Evolutionary conservation across 2,329 filamentous ascomycete genomes (phyloP).

Genomic region (Fusarium paranaense): DNA sequence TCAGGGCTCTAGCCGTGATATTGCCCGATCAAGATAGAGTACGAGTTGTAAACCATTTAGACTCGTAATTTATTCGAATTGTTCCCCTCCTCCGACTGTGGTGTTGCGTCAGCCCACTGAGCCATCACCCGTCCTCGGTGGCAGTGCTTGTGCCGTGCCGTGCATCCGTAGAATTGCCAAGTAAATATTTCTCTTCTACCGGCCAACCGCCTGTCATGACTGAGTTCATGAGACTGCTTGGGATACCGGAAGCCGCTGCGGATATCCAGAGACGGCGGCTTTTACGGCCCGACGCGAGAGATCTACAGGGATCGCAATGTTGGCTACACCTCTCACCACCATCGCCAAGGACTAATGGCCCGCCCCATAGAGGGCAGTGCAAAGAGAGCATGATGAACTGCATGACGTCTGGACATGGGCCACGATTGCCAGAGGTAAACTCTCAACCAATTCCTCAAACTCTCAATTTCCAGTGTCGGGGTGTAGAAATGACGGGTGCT

Average conservation of each 20-base stretch:
- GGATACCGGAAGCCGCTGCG: neutral
- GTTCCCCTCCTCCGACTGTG: neutral
- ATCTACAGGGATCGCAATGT: neutral
- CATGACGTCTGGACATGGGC: neutral
- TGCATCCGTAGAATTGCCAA: neutral
- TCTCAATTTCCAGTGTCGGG: neutral
- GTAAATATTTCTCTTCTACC: neutral
- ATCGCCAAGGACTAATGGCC: neutral
- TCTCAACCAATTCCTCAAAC: neutral
- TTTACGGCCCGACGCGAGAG: neutral
- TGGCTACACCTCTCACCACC: neutral
- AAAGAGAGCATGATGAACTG: neutral
- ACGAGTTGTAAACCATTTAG: neutral
- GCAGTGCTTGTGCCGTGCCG: neutral
- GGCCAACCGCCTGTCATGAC: neutral
- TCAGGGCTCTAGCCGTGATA: neutral
- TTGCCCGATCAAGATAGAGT: neutral
- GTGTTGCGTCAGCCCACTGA: neutral
- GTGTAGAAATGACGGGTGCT: neutral
- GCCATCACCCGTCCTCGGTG: neutral
- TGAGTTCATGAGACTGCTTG: neutral
- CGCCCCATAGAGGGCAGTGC: neutral
- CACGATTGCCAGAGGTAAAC: neutral
- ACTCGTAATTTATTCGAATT: neutral
- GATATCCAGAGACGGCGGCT: neutral